These are phyloP conservation scores for Trametes sanguinea DNA, from an alignment of 768 basidiomycete species.

Conservation along the genomic window DNA sequence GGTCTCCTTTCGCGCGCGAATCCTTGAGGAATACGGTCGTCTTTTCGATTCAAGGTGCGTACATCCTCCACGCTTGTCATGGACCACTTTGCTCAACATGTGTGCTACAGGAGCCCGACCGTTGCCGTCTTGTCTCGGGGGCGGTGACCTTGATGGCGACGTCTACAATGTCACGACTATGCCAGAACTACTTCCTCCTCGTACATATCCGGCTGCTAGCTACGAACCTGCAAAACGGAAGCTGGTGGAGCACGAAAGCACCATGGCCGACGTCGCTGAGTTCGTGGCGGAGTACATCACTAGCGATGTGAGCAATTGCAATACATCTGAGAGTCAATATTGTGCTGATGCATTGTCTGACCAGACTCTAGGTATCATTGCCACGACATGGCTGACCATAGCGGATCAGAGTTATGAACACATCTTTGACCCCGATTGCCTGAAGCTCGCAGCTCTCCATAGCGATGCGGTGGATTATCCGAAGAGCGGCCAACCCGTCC, in stretches of 20 bases:
- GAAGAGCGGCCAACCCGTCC: slow-evolving; percentile 47
- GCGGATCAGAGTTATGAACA: slow-evolving; percentile 54
- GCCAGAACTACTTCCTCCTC: slow-evolving; percentile 29
- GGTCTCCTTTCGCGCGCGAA: slow-evolving; percentile 53
- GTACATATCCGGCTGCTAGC: slow-evolving; percentile 41
- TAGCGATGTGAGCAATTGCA: slow-evolving; percentile 50
- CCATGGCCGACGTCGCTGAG: slow-evolving; percentile 64
- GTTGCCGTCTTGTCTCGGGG: slow-evolving; percentile 62
- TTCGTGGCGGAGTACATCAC: slow-evolving; percentile 72
- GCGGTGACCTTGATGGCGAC: slow-evolving; percentile 65
- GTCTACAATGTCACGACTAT: slow-evolving; percentile 31
- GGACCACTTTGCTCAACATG: neutral
- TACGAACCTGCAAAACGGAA: slow-evolving; percentile 53
- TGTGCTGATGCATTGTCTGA: neutral
- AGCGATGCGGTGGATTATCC: slow-evolving; percentile 70
- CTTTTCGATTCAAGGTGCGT: slow-evolving; percentile 57
- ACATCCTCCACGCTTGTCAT: neutral
- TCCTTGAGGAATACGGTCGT: slow-evolving; percentile 63
- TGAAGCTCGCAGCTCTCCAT: slow-evolving; percentile 55
- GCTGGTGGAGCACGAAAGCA: slow-evolving; percentile 47
- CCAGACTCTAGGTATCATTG: slow-evolving; percentile 61
- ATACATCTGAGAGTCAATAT: no score
- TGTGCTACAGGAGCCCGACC: slow-evolving; percentile 51
- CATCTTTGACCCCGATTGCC: slow-evolving; percentile 55
- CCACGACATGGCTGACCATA: slow-evolving; percentile 63